Evolutionary conservation across 805 yeast genomes (phyloP), one percentile per base, ranked within the genome.

Genomic region (Candida insectorum): DNA sequence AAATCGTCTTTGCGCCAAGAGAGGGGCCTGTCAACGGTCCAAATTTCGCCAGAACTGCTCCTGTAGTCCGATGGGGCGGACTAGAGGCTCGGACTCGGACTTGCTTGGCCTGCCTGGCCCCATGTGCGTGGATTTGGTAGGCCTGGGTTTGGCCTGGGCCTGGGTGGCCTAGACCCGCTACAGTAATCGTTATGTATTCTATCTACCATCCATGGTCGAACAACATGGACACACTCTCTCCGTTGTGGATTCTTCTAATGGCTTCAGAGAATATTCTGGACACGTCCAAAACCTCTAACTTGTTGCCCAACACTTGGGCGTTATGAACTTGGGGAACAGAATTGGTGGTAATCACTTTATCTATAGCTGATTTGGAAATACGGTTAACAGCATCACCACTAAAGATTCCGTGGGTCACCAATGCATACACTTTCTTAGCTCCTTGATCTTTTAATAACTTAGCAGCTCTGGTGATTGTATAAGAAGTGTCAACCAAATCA

Each of bases 181-280:
- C n/a, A n/a, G n/a, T n/a, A n/a, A n/a, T n/a, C n/a, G n/a, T n/a
- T n/a, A n/a, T n/a, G n/a, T n/a, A n/a, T n/a, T n/a, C n/a, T 20
- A 20, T 20, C 13, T 44, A 75, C 77, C 78, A 73, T 2, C 79
- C 94, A 47, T 85, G 89, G 49, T 88, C 96, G 62, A 89, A 93
- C 40, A 93, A 68, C 85, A 87, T 83, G 13, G 95, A 82, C 12
- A 93, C 95, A 11, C 91, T 79, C 65, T 93, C 99, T 46, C 99
- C 99, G 48, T 93, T 93, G 59, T 93, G 95, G 31, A 93, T 91
- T 58, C 99, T 74, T 56, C 99, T 73, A 28, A 93, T 87, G 2
- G 97, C 91, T 60, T 93, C 99, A 12, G 94, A 96, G 48, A 93
- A 83, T 13, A 93, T 76, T 37, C 84, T 69, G 7, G 95, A 79